These are phyloP conservation scores for Fusarium ambrosium DNA, from an alignment of 2,329 filamentous ascomycete genomes.

Conservation along the genomic window DNA sequence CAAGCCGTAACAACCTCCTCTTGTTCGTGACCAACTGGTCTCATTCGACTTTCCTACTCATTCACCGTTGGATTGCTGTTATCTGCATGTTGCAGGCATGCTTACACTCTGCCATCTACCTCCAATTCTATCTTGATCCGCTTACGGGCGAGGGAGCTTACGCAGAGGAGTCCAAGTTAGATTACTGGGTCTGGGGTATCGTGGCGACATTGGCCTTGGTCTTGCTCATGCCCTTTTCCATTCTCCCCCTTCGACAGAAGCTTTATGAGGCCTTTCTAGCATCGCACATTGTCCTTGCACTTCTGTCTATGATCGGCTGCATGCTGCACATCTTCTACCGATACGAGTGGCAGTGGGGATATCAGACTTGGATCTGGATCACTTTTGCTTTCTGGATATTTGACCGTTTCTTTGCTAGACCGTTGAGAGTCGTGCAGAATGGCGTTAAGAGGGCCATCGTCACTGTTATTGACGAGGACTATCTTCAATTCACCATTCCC, in stretches of 20 bases:
- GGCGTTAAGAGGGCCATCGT: conserved; percentile 8
- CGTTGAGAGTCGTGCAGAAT: conserved; percentile 23
- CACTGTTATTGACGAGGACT: conserved; percentile 31
- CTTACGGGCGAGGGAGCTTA: not conserved
- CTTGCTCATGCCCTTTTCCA: conserved; percentile 49
- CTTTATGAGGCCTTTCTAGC: conserved; percentile 60
- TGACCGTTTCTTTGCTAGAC: conserved; percentile 38
- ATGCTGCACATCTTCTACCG: conserved; percentile 57
- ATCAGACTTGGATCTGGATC: conserved; percentile 53
- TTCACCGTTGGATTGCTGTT: conserved; percentile 64
- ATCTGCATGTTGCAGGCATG: conserved; percentile 59
- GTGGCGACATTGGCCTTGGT: conserved; percentile 52
- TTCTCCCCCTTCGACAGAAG: conserved; percentile 52
- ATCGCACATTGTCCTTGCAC: conserved; percentile 56
- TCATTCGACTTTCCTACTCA: conserved; percentile 60
- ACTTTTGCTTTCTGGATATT: conserved; percentile 45
- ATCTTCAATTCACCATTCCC: conserved; percentile 45
- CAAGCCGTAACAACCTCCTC: conserved; percentile 61
- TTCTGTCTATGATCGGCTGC: conserved; percentile 57
- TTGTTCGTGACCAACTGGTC: conserved; percentile 62
- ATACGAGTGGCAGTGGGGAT: conserved; percentile 58
- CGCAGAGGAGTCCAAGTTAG: not conserved
- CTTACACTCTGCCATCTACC: conserved; percentile 53
- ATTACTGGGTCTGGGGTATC: conserved; percentile 52
- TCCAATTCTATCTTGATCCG: not conserved